A percentile compares a stretch with the other conserved stretches of the same genome.
phyloP scores from a whole-genome alignment of 257 asterid species.

The Salvia miltiorrhiza region DNA sequence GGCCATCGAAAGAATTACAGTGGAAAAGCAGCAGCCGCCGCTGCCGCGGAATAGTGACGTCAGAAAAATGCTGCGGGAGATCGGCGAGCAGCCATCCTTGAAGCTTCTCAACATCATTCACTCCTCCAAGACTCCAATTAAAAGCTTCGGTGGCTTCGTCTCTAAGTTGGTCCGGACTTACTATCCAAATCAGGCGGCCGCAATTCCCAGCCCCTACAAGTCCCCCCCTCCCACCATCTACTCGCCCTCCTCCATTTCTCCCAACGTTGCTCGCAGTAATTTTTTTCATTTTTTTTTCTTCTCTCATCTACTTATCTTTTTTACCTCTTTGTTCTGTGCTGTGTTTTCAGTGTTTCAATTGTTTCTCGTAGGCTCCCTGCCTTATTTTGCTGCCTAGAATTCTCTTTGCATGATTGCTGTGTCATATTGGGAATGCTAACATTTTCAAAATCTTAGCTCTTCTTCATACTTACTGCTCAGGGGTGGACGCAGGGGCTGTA shows the following conservation, averaged over 20 bases:
- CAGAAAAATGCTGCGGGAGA: constrained; percentile 1
- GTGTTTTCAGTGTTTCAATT: not conserved
- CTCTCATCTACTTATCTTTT: not conserved
- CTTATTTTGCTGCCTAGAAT: not conserved
- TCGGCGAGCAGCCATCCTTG: constrained; percentile 8
- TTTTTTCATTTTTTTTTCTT: not conserved
- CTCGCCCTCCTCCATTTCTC: not conserved
- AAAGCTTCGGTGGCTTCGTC: not conserved
- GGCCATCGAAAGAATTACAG: not conserved
- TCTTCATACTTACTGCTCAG: too few relatives aligned
- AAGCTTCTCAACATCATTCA: not conserved
- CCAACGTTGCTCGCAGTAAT: not conserved
- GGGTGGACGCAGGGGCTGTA: too few relatives aligned
- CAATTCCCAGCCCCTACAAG: not conserved
- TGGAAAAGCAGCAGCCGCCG: constrained; percentile 1
- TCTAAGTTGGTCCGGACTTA: not conserved
- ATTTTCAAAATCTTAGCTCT: not conserved
- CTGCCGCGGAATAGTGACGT: not conserved
- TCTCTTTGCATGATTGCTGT: not conserved
- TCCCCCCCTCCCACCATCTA: not conserved
- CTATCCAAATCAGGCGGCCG: not conserved
- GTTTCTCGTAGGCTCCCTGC: not conserved
- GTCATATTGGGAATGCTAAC: not conserved
- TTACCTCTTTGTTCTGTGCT: not conserved
- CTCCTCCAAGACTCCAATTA: not conserved